These are phyloP conservation scores for Colletotrichum navitas DNA, from an alignment of 2,329 filamentous ascomycete genomes.

Conservation along the genomic window DNA sequence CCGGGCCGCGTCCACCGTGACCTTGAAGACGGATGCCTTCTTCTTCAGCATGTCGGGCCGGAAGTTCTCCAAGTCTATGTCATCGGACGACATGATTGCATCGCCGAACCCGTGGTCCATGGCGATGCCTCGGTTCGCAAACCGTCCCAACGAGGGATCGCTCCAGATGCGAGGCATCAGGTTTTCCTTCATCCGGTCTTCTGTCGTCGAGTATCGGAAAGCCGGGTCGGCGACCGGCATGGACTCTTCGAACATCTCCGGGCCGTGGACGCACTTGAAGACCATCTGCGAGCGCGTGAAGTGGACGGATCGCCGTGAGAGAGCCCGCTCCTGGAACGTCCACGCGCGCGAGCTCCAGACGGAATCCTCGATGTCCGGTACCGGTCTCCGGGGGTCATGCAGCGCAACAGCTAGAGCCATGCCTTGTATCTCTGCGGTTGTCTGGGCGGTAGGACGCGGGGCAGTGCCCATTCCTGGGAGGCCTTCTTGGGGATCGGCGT, in stretches of 20 bases:
- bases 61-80: not conserved
- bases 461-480: not conserved
- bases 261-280: constrained; percentile 42
- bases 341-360: constrained; percentile 41
- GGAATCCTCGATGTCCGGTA: not conserved
- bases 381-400: not conserved
- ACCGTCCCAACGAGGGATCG: not conserved
- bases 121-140: not conserved
- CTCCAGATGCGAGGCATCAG: not conserved
- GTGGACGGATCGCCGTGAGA: constrained; percentile 43
- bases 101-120: not conserved
- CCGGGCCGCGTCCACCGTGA: not conserved
- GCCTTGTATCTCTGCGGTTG: not conserved
- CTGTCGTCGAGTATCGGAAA: not conserved
- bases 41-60: not conserved
- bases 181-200: not conserved
- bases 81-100: not conserved
- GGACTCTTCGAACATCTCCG: not conserved
- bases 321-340: constrained; percentile 45
- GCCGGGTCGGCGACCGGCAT: not conserved
- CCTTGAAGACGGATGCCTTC: not conserved
- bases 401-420: not conserved
- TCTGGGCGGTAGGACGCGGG: not conserved
- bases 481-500: not conserved
- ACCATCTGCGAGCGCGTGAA: constrained; percentile 40